Percentiles rank a stretch among this genome's conserved stretches.
Evolutionary conservation across 1,139 yeast species (phyloP).

Genomic region (Sugiyamaella sp.): DNA sequence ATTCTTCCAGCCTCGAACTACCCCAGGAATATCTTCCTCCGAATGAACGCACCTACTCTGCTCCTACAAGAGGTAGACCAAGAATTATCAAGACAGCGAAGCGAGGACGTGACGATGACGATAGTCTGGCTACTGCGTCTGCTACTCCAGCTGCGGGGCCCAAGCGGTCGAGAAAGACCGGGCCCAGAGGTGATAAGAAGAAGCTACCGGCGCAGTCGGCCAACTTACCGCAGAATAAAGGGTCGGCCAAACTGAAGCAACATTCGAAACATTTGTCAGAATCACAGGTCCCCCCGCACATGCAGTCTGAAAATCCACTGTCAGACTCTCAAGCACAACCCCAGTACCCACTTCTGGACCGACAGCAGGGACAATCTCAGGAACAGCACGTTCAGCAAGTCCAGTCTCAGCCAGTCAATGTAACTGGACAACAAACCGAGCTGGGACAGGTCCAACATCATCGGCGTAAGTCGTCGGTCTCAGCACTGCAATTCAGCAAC

Average conservation of each 20-base stretch:
- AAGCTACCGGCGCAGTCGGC: background rate
- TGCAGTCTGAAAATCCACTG: constrained; percentile 5
- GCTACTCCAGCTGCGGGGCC: background rate
- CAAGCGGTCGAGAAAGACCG: constrained; percentile 9
- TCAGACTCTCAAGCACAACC: constrained; percentile 19
- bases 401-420: constrained; percentile 1
- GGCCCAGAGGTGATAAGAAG: background rate
- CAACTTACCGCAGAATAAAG: background rate
- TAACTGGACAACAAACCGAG: background rate
- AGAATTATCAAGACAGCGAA: constrained; percentile 1
- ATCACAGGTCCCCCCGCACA: constrained; percentile 9
- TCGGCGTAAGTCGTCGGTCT: background rate
- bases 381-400: constrained; percentile 12
- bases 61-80: constrained; percentile 15
- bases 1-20: background rate
- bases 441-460: background rate
- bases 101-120: constrained; percentile 11
- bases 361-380: constrained; percentile 8
- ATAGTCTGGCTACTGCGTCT: background rate
- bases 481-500: constrained; percentile 14
- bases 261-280: constrained; percentile 18
- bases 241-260: constrained; percentile 5
- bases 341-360: constrained; percentile 21
- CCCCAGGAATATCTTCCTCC: background rate
- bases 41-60: constrained; percentile 4